Evolutionary conservation across 1,284 basidiomycete genomes (phyloP).

Genomic region (Stygiomarasmius scandens): DNA sequence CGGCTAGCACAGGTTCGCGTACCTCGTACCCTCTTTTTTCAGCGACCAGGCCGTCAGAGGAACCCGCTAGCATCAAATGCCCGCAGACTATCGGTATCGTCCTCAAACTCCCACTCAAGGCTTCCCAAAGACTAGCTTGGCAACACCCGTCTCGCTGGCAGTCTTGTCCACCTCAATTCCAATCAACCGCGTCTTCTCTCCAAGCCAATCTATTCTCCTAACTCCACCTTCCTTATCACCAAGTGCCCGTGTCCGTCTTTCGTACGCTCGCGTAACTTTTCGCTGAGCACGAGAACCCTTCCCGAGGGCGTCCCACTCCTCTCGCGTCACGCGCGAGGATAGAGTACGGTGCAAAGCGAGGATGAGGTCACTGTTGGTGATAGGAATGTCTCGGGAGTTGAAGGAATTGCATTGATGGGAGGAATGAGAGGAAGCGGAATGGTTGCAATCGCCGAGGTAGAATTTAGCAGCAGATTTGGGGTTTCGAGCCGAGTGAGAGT

Average conservation of each 20-base stretch:
- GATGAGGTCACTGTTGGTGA: conserved; percentile 67
- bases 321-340: conserved; percentile 55
- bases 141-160: conserved; percentile 38
- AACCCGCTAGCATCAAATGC: neutral
- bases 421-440: conserved; percentile 25
- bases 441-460: conserved; percentile 28
- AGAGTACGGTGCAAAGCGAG: conserved; percentile 62
- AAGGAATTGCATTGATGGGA: conserved; percentile 5
- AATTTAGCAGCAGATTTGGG: conserved; percentile 16
- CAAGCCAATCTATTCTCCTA: conserved; percentile 66
- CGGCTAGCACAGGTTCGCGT: neutral
- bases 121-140: conserved; percentile 52
- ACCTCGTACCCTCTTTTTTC: neutral
- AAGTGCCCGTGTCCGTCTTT: conserved; percentile 58
- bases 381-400: conserved; percentile 28
- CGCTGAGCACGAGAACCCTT: conserved; percentile 53
- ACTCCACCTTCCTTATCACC: conserved; percentile 72
- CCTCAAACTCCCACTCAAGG: conserved; percentile 28
- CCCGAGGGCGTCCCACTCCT: conserved; percentile 67
- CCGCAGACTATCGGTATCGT: neutral
- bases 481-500: conserved; percentile 24
- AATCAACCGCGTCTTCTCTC: conserved; percentile 59
- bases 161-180: conserved; percentile 65
- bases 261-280: conserved; percentile 62
- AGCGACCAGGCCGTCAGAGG: neutral